Evolutionary conservation across 2,329 filamentous ascomycete genomes (phyloP), one percentile per base, ranked within the genome.

Genomic region (Rugonectria rugulosa): DNA sequence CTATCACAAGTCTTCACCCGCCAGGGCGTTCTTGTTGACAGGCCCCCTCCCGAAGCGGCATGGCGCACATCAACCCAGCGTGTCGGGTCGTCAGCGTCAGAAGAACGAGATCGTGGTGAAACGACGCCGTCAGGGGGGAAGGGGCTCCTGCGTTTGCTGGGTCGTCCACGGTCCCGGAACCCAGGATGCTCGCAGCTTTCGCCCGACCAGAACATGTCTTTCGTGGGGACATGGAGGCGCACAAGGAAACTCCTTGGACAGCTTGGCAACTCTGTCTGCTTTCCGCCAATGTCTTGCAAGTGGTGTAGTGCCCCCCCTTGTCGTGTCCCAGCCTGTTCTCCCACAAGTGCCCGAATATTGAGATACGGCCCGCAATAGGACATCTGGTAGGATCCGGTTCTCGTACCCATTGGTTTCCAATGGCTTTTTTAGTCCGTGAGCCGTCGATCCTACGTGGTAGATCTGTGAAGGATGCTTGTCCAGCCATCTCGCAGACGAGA

Each of bases 31-130:
- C 42, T 47, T 45, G 40, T 64, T 32, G 49, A 56, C 61, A 59
- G 50, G 60, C 64, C 61, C 40, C 36, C n/a, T n/a, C 54, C 53
- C 29, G 46, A 64, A 63, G 61, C 65, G 65, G 65, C 64, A 67
- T 63, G 64, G 62, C 61, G 59, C 64, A 54, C 65, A 68, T 68
- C 64, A n/a, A 68, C 57, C 65, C 65, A 68, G 57, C 58, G 64
- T 67, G 65, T 68, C 65, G 65, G 65, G 65, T 68, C 65, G 52
- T 46, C 55, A 31, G 49, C 48, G 53, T 42, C 55, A 43, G 50
- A 53, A 43, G 32, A 32, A 64, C 54, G 46, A 49, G 41, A 56
- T 61, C 24, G 48, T 60, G 43, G 56, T 59, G 55, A 66, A 66
- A 59, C 57, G 46, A 38, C 60, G 46, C 38, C 61, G 42, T 36